Evolutionary conservation across 805 yeast genomes (phyloP).

Genomic region (Pichia pseudocactophila): DNA sequence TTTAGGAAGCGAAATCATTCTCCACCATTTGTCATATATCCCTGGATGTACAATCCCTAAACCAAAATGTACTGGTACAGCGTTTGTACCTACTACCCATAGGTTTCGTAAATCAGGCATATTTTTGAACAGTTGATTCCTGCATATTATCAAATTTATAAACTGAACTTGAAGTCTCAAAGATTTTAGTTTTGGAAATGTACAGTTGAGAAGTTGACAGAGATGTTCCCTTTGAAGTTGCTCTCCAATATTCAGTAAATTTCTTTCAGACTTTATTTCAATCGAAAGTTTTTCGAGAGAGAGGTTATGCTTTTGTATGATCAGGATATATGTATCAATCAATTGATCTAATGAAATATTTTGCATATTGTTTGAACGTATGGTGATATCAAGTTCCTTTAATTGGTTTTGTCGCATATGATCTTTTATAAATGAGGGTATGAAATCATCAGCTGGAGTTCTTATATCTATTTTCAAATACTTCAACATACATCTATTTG

Average conservation of each 20-base stretch:
- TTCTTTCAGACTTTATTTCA: conserved; percentile 17
- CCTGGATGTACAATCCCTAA: conserved; percentile 45
- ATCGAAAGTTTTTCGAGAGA: conserved; percentile 20
- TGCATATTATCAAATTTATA: conserved; percentile 26
- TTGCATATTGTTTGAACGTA: conserved; percentile 17
- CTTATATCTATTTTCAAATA: conserved; percentile 17
- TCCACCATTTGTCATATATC: conserved; percentile 47
- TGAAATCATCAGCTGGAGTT: conserved; percentile 15
- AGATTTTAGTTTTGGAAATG: conserved; percentile 25
- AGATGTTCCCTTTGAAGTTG: conserved; percentile 16
- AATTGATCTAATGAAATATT: conserved; percentile 11
- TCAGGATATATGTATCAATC: conserved; percentile 14
- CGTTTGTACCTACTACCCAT: conserved; percentile 40
- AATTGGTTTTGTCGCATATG: conserved; percentile 13
- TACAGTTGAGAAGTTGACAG: conserved; percentile 5
- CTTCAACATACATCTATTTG: conserved; percentile 3
- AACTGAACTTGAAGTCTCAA: conserved; percentile 32
- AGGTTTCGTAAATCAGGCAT: conserved; percentile 28
- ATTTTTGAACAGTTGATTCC: conserved; percentile 20
- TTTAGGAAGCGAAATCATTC: conserved; percentile 45
- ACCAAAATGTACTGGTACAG: conserved; percentile 50
- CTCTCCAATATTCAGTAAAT: conserved; percentile 15
- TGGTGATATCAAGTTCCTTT: conserved; percentile 17
- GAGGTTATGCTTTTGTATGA: conserved; percentile 8
- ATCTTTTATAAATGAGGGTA: conserved; percentile 13